Evolutionary conservation across 2,329 filamentous ascomycete genomes (phyloP).

Genomic region (Fusarium odoratissimum): DNA sequence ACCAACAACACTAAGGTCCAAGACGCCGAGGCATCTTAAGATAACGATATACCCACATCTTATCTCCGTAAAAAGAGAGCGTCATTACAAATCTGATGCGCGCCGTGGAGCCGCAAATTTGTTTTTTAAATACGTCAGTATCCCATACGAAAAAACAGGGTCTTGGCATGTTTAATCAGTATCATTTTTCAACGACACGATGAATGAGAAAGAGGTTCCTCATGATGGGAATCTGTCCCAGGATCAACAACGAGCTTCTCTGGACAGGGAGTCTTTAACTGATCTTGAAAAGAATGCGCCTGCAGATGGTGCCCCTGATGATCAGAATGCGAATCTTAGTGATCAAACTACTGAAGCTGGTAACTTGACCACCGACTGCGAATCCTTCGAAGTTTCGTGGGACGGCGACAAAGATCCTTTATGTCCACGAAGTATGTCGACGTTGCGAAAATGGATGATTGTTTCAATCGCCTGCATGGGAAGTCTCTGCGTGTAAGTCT

Average conservation of each 20-base stretch:
- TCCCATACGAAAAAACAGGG: not conserved
- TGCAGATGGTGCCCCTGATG: not conserved
- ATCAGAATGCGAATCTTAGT: slow-evolving; percentile 5
- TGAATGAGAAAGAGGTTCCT: not conserved
- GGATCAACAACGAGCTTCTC: not conserved
- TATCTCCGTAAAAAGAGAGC: slow-evolving; percentile 19
- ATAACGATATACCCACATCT: slow-evolving; percentile 2
- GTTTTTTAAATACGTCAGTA: slow-evolving; percentile 14
- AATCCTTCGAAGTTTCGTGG: slow-evolving; percentile 11
- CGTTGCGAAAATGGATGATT: slow-evolving; percentile 26
- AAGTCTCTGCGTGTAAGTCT: slow-evolving; percentile 29
- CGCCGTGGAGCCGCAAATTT: slow-evolving; percentile 12
- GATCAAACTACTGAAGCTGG: slow-evolving; percentile 25
- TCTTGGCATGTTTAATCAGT: not conserved
- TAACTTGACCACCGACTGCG: not conserved
- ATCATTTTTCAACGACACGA: not conserved
- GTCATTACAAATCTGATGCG: slow-evolving; percentile 25
- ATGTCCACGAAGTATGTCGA: slow-evolving; percentile 26
- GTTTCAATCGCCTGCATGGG: slow-evolving; percentile 30
- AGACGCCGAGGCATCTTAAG: slow-evolving; percentile 22
- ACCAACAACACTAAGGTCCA: not conserved
- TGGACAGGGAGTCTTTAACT: not conserved
- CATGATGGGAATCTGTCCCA: not conserved
- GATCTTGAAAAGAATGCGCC: slow-evolving; percentile 6
- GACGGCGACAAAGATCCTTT: slow-evolving; percentile 27